Base-by-base conservation (phyloP, 495 filamentous ascomycete genomes). In the Aspergillus egyptiacus region DNA sequence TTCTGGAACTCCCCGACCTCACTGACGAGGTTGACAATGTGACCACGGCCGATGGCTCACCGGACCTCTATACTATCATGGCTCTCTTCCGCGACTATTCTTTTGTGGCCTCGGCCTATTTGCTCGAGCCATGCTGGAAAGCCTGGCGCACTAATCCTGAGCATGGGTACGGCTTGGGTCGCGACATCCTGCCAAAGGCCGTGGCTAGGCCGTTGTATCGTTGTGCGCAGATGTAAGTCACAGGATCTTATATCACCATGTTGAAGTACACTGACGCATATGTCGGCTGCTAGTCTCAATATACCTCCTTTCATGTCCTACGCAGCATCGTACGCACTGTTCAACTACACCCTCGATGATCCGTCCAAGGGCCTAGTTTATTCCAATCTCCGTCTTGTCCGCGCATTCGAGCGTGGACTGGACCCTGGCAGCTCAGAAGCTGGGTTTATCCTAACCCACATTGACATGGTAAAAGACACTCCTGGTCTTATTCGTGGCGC, bases 121-220 rank as follows among this genome's bases (percentile, higher is more conserved):
- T 96, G 13, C 77, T 96, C n/a, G 90, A 96, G 71, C 90, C 90
- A n/a, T 96, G 90, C 65, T 89, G 90, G 68, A 72, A 84, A 70
- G 75, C 58, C 55, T 73, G 84, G 55, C 82, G 78, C 56, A 63
- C 83, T 45, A 75, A 76, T 22, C 65, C 68, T 14, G 84, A 81
- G 0, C 75, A 82, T 53, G 70, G 71, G 1, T 95, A 94, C 61
- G 89, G 89, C 0, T 69, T 95, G 24, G 89, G 77, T 8, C 71
- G 89, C 6, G 74, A 85, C 27, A 64, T 80, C 13, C 66, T 95
- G 57, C 89, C 89, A 6, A 74, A 74, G 30, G 70, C 73, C 54
- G 75, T 95, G 50, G 81, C 86, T 20, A 63, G 80, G 37, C 89
- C 89, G 5, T 85, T 95, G 56, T 83, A 82, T 28, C 79, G 76